Percentiles rank a stretch among this genome's conserved stretches.
Conservation (phyloP, 169 alveolate species). For the Besnoitia besnoiti region DNA sequence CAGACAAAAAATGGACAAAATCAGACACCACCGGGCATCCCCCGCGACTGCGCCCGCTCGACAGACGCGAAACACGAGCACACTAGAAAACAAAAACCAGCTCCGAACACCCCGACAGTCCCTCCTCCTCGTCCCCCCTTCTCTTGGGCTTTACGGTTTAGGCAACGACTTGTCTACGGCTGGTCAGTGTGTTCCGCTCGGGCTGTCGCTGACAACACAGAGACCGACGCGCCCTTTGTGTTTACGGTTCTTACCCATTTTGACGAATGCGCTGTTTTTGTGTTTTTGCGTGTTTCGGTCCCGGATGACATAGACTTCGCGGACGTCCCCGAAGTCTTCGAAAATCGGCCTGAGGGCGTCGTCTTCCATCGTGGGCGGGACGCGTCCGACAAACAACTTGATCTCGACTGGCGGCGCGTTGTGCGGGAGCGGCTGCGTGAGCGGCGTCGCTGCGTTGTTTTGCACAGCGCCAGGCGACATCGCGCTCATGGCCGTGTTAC, state of each 20-base stretch:
- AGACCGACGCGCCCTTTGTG: no score
- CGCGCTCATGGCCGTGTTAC: background rate
- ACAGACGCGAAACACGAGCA: no score
- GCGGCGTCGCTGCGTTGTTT: background rate
- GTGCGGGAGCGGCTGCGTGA: slow-evolving; percentile 56
- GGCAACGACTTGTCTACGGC: no score
- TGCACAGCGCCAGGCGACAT: background rate
- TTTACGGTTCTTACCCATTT: slow-evolving; percentile 68
- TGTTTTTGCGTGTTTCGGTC: slow-evolving; percentile 88
- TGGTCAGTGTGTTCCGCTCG: no score
- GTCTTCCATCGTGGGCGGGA: slow-evolving; percentile 86
- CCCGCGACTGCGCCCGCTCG: no score
- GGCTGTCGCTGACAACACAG: no score
- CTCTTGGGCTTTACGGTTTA: no score
- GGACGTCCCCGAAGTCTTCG: slow-evolving; percentile 87
- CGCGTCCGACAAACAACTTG: slow-evolving; percentile 88
- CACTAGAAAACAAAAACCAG: no score
- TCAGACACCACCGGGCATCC: no score
- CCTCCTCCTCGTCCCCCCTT: no score
- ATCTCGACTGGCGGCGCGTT: slow-evolving; percentile 93
- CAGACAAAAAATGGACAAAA: no score
- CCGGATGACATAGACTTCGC: slow-evolving; percentile 83
- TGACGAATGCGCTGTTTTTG: slow-evolving; percentile 74
- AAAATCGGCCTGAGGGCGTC: slow-evolving; percentile 82
- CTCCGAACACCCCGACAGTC: no score